Evolutionary conservation across 1,284 basidiomycete genomes (phyloP).

Genomic region (Pyrrhoderma noxium): DNA sequence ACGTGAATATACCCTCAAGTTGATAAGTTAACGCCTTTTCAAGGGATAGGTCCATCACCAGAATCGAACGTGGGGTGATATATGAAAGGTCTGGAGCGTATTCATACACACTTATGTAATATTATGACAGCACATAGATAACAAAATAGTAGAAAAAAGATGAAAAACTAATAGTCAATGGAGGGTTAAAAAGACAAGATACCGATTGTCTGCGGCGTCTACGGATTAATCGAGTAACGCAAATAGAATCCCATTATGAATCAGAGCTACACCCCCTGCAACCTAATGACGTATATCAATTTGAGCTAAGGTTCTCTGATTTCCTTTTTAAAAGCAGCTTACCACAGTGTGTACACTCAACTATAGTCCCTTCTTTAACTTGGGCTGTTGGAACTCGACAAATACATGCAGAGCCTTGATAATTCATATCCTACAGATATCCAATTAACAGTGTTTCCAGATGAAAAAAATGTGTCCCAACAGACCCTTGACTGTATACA

Average conservation of each 20-base stretch:
- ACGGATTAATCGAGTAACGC: no score
- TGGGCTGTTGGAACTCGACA: slow-evolving; percentile 96
- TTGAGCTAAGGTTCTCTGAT: not conserved
- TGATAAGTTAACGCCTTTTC: no score
- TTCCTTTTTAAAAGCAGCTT: slow-evolving; percentile 31
- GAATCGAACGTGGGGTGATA: no score
- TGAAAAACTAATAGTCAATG: no score
- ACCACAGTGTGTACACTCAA: slow-evolving; percentile 97
- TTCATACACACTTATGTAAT: no score
- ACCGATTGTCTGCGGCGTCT: no score
- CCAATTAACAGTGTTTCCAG: not conserved
- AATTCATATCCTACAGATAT: slow-evolving; percentile 86
- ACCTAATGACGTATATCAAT: slow-evolving; percentile 40
- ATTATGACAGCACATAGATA: no score
- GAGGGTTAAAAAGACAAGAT: no score
- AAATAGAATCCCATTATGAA: slow-evolving; percentile 37
- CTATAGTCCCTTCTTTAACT: slow-evolving; percentile 85
- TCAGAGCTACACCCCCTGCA: slow-evolving; percentile 83
- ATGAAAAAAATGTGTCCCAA: slow-evolving; percentile 6
- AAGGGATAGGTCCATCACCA: no score
- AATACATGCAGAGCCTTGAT: slow-evolving; percentile 98
- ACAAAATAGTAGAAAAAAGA: no score
- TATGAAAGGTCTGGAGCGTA: no score
- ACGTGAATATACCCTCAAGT: no score
- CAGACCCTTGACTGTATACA: slow-evolving; percentile 92